phyloP scores from a whole-genome alignment of 306 rosid species.

The Glycyrrhiza uralensis region DNA sequence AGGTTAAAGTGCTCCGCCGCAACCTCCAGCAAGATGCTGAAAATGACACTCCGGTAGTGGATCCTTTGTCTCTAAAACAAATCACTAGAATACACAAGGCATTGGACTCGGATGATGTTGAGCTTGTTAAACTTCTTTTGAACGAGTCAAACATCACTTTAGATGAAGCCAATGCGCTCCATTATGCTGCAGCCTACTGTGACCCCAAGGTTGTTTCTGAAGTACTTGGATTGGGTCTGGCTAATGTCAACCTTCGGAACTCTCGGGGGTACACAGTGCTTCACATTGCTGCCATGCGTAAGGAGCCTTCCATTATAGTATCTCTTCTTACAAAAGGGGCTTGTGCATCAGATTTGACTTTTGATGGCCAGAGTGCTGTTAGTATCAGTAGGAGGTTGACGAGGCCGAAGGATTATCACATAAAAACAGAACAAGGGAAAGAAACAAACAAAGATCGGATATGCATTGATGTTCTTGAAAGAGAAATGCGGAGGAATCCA shows the following conservation, averaged over 20 bases:
- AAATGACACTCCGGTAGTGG: constrained; percentile 31
- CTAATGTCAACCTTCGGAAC: constrained; percentile 64
- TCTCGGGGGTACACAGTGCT: constrained; percentile 73
- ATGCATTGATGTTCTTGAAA: constrained; percentile 87
- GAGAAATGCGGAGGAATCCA: constrained; percentile 86
- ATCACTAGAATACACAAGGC: constrained; percentile 76
- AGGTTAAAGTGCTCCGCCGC: constrained; percentile 48
- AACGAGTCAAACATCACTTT: constrained; percentile 64
- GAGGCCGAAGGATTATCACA: constrained; percentile 73
- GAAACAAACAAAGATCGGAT: constrained; percentile 81
- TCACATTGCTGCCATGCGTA: constrained; percentile 91
- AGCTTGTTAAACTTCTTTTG: constrained; percentile 74
- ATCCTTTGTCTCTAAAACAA: constrained; percentile 49
- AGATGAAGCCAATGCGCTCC: constrained; percentile 81
- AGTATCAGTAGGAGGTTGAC: constrained; percentile 86
- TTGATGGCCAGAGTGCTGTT: constrained; percentile 81
- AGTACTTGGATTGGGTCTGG: constrained; percentile 60
- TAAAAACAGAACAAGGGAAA: constrained; percentile 59
- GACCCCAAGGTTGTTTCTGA: constrained; percentile 92
- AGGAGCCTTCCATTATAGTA: constrained; percentile 71
- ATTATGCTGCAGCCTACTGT: constrained; percentile 88
- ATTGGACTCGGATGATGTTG: constrained; percentile 89
- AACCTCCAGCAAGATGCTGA: constrained; percentile 43
- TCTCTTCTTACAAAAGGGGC: constrained; percentile 76
- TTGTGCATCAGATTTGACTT: constrained; percentile 59